Conservation (phyloP, 768 basidiomycete genomes). For the Panellus pusillus region DNA sequence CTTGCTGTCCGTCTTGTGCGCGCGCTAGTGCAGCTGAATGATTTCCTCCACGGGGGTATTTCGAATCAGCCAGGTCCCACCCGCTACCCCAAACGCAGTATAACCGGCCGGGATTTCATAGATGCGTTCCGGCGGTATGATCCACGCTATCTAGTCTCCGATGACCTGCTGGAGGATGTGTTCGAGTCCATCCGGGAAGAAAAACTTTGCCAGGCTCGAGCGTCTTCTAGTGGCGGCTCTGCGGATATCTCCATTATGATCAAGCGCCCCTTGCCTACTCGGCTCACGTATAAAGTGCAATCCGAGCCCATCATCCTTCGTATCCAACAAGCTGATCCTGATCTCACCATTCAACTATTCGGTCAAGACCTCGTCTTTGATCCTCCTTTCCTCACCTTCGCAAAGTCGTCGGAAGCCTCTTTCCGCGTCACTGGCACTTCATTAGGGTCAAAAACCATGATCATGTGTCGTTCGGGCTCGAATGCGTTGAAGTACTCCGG, state of each 20-base stretch:
- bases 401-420: slow-evolving; percentile 74
- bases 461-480: slow-evolving; percentile 80
- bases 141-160: slow-evolving; percentile 63
- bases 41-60: slow-evolving; percentile 77
- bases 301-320: slow-evolving; percentile 87
- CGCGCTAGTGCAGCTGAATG: slow-evolving; percentile 86
- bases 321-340: slow-evolving; percentile 82
- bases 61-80: slow-evolving; percentile 59
- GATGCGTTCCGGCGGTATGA: slow-evolving; percentile 83
- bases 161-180: slow-evolving; percentile 74
- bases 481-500: slow-evolving; percentile 84
- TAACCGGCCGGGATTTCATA: slow-evolving; percentile 78
- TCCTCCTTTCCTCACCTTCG: slow-evolving; percentile 79
- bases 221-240: slow-evolving; percentile 37
- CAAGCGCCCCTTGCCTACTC: slow-evolving; percentile 72
- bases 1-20: slow-evolving; percentile 74
- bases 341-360: slow-evolving; percentile 77
- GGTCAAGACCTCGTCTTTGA: slow-evolving; percentile 91
- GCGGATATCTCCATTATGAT: slow-evolving; percentile 62
- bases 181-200: slow-evolving; percentile 78
- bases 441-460: slow-evolving; percentile 78
- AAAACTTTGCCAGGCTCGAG: slow-evolving; percentile 68
- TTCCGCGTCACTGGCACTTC: slow-evolving; percentile 89
- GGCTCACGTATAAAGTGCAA: slow-evolving; percentile 84
- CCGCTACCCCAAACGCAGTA: slow-evolving; percentile 53